A percentile compares a stretch with the other conserved stretches of the same genome.
Evolutionary conservation across 768 basidiomycete genomes (phyloP).

Genomic region (Melanogaster broomeanus): DNA sequence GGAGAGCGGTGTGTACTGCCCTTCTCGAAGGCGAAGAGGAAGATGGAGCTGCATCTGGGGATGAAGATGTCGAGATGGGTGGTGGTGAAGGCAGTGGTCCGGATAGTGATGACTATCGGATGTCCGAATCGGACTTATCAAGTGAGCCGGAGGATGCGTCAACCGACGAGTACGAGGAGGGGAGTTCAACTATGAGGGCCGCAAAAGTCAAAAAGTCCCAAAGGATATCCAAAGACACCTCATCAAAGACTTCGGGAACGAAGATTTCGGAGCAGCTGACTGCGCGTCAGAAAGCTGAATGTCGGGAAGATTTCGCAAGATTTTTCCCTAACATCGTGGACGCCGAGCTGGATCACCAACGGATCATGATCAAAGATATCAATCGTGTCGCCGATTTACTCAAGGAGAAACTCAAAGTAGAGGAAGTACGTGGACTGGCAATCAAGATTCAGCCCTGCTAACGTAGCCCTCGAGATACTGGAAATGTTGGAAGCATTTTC

Average conservation of each 20-base stretch:
- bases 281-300: constrained; percentile 51
- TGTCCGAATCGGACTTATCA: constrained; percentile 21
- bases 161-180: constrained; percentile 33
- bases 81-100: constrained; percentile 26
- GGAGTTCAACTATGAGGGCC: not conserved
- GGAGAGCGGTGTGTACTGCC: constrained; percentile 79
- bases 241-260: not conserved
- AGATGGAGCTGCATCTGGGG: constrained; percentile 22
- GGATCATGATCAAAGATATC: constrained; percentile 68
- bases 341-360: constrained; percentile 49
- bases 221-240: constrained; percentile 1
- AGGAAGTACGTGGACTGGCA: constrained; percentile 55
- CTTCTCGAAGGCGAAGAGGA: constrained; percentile 51
- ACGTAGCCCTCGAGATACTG: constrained; percentile 51
- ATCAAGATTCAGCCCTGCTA: not conserved
- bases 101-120: constrained; percentile 30
- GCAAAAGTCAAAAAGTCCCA: constrained; percentile 10
- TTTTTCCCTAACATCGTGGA: constrained; percentile 66
- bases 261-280: constrained; percentile 38
- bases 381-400: constrained; percentile 59
- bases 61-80: constrained; percentile 20
- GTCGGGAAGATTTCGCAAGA: constrained; percentile 62
- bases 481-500: constrained; percentile 85
- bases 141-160: constrained; percentile 27
- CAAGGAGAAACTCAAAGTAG: constrained; percentile 69